phyloP scores from a whole-genome alignment of 1,284 basidiomycete genomes.

The Mycosarcoma maydis region DNA sequence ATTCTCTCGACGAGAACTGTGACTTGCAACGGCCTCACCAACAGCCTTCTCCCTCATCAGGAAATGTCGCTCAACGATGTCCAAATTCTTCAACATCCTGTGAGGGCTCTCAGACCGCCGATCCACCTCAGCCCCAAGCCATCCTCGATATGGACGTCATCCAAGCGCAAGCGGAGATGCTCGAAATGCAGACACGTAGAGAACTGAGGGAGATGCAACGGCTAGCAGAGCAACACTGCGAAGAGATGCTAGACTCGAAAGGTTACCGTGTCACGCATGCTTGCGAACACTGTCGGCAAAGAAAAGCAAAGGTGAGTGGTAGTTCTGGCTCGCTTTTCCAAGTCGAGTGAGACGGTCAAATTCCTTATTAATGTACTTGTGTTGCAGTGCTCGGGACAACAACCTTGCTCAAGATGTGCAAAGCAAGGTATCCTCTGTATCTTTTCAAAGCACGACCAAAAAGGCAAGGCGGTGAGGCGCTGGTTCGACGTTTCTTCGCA shows the following conservation, averaged over 20 bases:
- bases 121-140: constrained; percentile 3
- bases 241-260: constrained; percentile 26
- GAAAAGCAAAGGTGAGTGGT: constrained; percentile 45
- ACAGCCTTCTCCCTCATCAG: neutral
- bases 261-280: constrained; percentile 32
- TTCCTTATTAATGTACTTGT: too few species aligned
- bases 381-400: constrained; percentile 32
- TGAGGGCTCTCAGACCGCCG: too few species aligned
- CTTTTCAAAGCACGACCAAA: constrained; percentile 21
- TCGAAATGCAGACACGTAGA: constrained; percentile 26
- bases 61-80: neutral
- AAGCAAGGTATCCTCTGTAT: constrained; percentile 30
- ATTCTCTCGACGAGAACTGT: neutral
- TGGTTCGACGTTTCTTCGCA: neutral
- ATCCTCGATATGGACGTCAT: constrained; percentile 22
- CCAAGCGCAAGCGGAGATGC: constrained; percentile 27
- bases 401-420: constrained; percentile 38
- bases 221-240: constrained; percentile 18
- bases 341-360: too few species aligned
- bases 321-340: too few species aligned
- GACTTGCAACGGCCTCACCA: neutral
- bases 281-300: constrained; percentile 37
- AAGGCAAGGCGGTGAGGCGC: neutral
- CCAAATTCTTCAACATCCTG: neutral
- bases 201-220: constrained; percentile 14